Evolutionary conservation across 441 rosid species (phyloP).

Genomic region (Bocquillonia castaneifolia): DNA sequence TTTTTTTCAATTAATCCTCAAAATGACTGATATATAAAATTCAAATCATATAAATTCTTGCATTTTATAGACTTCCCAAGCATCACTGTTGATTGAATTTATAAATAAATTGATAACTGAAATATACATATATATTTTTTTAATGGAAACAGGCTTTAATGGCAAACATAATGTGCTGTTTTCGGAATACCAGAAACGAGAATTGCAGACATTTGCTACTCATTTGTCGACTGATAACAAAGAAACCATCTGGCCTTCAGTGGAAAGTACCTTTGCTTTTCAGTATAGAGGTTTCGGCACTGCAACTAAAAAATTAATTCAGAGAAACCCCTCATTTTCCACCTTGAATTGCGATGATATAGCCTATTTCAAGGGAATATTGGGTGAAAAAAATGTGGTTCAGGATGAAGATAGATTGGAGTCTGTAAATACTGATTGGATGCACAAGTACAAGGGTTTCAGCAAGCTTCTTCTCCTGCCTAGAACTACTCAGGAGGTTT

Average conservation of each 20-base stretch:
- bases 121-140: too few species aligned
- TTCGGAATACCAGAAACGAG: slow-evolving; percentile 11
- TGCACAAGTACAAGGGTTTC: slow-evolving; percentile 69
- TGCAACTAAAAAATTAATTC: slow-evolving; percentile 25
- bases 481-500: slow-evolving; percentile 62
- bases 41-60: too few species aligned
- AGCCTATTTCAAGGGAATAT: slow-evolving; percentile 50
- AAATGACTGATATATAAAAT: too few species aligned
- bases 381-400: slow-evolving; percentile 69
- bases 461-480: slow-evolving; percentile 85
- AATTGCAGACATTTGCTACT: slow-evolving; percentile 15
- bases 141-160: slow-evolving; percentile 25
- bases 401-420: slow-evolving; percentile 70
- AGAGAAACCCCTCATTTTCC: slow-evolving; percentile 64
- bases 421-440: slow-evolving; percentile 83
- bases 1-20: too few species aligned
- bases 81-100: too few species aligned
- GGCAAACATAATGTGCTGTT: slow-evolving; percentile 11
- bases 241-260: neutral
- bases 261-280: neutral
- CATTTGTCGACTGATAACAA: too few species aligned
- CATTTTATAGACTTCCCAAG: too few species aligned
- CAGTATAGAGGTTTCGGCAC: slow-evolving; percentile 45
- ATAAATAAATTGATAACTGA: too few species aligned
- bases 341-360: slow-evolving; percentile 56